Base-by-base conservation (phyloP, 2,329 filamentous ascomycete species). In the Arthrobotrys pseudoclavata region DNA sequence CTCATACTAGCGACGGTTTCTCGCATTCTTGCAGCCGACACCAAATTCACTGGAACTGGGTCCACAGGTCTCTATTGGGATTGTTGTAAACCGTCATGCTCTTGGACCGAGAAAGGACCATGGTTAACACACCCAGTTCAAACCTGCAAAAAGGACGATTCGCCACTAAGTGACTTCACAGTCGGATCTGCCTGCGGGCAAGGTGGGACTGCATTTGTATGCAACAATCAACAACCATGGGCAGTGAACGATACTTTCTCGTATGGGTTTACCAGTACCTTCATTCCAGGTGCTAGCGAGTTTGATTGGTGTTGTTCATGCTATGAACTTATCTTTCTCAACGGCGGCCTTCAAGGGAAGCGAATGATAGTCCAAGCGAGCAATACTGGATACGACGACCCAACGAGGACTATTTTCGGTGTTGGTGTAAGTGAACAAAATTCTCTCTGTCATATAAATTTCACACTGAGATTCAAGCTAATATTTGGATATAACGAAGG, bases 41-140 rank as follows among this genome's bases (percentile, higher is more conserved):
- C 37, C 13, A 71, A 71, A 20, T 42, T 47, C 34, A 47, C 31
- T 20, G 82, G 82, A 48, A 79, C 81, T 31, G 84, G 83, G 40
- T 81, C 69, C n/a, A 84, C 83, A 18, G 83, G 83, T 10, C 83
- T 83, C 40, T 84, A 84, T 80, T 84, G 81, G 81, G 90, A 92
- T 83, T 92, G 90, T 85, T 92, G 90, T 85, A 92, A 92, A 85
- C 88, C 89, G 22, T 90, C 88, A 18, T 92, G 90, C 83, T 85
- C 86, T 2, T 86, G 79, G 80, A 68, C n/a, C 20, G 76, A 77
- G 37, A 81, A 81, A 68, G 79, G 72, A 15, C 18, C 47, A n/a
- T 71, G 57, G 45, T 55, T 80, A 34, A 78, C 80, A 12, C 79
- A 80, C 13, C 79, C 80, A 12, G 80, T 81, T 15, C 78, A 79